Base-by-base conservation (phyloP, 257 asterid genomes). In the Ajuga chamaepitys region DNA sequence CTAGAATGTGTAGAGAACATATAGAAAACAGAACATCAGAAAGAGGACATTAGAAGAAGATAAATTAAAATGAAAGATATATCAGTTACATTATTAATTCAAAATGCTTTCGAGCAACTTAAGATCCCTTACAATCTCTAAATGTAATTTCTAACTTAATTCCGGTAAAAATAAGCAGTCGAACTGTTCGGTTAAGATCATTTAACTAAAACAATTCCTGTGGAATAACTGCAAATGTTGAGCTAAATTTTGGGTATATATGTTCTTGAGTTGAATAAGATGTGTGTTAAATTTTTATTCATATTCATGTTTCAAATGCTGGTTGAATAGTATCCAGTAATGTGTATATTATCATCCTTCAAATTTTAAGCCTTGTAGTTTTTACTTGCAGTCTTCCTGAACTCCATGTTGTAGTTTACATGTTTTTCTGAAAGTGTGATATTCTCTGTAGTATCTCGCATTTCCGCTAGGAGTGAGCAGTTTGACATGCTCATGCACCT, bases 391-490 rank as follows among this genome's bases (percentile, higher is more conserved):
- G 10, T 25, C 9, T 50, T 9, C 35, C 45, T 35, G 50, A 48
- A 37, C 4, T 34, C 17, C 10, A 21, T 0, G 38, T 12, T 24
- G 48, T 45, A 22, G 18, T 41, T 62, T 67, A 22, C 46, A 12
- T 47, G 18, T 28, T 66, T 20, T 16, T 8, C 30, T 51, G 18
- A 30, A 47, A 46, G 45, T 20, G 4, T 64, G 14, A 16, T 66
- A 35, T 66, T 63, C 45, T 28, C 48, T 26, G 22, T 44, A 87
- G 95, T 81, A 60, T 77, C 88, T 54, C 96, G 97, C 9, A 85
- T 92, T 70, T 67, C 73, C 64, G 95, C 95, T 4, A 83, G 87
- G 78, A 89, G 98, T 70, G 97, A 89, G 75, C 95, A 87, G 77
- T 83, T 92, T 65, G 97, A 92, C 68, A 87, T 85, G 95, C 58